Evolutionary conservation across 208 protist species (phyloP), one percentile per base, ranked within the genome.

Genomic region (Crithidia mellificae): DNA sequence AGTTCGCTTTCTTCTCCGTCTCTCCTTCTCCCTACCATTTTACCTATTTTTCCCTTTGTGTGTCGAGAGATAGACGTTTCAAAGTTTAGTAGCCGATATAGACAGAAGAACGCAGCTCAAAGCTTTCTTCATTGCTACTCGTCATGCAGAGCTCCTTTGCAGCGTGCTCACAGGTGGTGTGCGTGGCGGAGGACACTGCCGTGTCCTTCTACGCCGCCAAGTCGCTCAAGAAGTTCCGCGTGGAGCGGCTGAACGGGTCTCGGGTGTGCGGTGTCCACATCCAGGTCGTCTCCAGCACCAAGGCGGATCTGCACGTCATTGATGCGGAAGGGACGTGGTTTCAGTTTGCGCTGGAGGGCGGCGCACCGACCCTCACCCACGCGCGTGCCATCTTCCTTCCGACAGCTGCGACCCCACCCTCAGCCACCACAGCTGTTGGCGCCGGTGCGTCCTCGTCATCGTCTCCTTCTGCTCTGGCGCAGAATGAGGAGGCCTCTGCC

Each of bases 221-320:
- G 62, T 88, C 78, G 36, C 72, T 95, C 15, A 87, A 81, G 54
- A 95, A 95, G 73, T 95, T 92, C 47, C 84, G 81, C 25, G 90
- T 93, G 47, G 87, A 95, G 77, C 73, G 83, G 17, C 77, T 95
- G 7, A 91, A 77, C 54, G 90, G 87, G 14, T 57, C 67, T 9
- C 84, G 85, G 17, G 68, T 95, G 2, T 84, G 78, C 63, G 90
- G 90, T 22, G 39, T 95, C 11, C 78, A 81, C 64, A 56, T 80
- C 25, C 61, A 81, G 44, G 17, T 15, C 6, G 4, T 52, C 34
- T 56, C 68, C 2, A 52, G 36, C 38, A 47, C 54, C 5, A 68
- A 64, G 59, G 62, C 55, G 14, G 47, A 81, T 27, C 72, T 91
- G 68, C 87, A 95, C 61, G 85, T 93, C 15, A 67, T 95, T 39